Evolutionary conservation across 495 filamentous ascomycete species (phyloP).

Genomic region (Aspergillus asperescens): DNA sequence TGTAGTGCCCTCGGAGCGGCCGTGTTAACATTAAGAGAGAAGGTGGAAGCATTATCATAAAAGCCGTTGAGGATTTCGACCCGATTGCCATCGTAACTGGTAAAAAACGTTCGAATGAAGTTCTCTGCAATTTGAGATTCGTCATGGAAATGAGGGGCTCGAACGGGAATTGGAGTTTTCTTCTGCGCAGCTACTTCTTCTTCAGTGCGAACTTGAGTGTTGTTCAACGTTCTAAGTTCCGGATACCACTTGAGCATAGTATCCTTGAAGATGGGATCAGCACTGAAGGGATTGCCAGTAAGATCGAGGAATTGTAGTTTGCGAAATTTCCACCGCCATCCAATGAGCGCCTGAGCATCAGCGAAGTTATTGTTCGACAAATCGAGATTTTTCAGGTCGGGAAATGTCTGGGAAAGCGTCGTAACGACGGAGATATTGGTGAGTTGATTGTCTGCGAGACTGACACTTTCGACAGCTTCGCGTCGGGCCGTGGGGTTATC

Average conservation of each 20-base stretch:
- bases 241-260: constrained; percentile 82
- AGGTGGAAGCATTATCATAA: constrained; percentile 74
- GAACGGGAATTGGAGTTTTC: constrained; percentile 61
- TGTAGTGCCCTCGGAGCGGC: constrained; percentile 50
- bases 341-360: constrained; percentile 49
- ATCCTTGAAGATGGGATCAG: constrained; percentile 54
- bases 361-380: constrained; percentile 73
- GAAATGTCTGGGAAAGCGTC: constrained; percentile 66
- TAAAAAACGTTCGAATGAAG: constrained; percentile 71
- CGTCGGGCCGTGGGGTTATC: constrained; percentile 57
- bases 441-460: constrained; percentile 71
- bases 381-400: constrained; percentile 77
- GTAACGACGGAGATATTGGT: constrained; percentile 63
- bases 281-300: constrained; percentile 67
- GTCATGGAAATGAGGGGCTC: constrained; percentile 67
- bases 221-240: constrained; percentile 65
- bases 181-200: constrained; percentile 56
- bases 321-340: constrained; percentile 73
- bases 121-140: constrained; percentile 65
- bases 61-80: constrained; percentile 53
- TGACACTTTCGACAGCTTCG: constrained; percentile 69
- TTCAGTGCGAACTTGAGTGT: constrained; percentile 61
- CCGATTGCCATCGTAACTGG: constrained; percentile 69
- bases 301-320: constrained; percentile 73
- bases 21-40: constrained; percentile 70